A percentile compares a stretch with the other conserved stretches of the same genome.
Conservation (phyloP, 129 eudicot genomes). For the Chrysanthemum makinoi region DNA sequence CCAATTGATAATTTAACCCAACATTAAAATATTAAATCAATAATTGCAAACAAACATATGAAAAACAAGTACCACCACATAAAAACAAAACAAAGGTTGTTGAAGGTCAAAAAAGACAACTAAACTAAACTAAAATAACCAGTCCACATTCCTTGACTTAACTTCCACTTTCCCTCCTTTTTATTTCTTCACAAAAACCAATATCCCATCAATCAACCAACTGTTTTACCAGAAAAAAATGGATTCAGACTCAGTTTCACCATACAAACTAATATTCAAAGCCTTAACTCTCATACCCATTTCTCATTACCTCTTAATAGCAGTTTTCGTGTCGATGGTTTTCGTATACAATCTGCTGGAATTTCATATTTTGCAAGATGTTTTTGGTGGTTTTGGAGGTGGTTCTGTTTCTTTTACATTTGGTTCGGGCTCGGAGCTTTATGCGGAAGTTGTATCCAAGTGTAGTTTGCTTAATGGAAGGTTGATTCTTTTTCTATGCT, state of each 20-base stretch:
- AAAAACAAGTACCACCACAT: too few relatives aligned
- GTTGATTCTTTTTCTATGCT: conserved; percentile 27
- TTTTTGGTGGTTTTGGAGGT: conserved; percentile 66
- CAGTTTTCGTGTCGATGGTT: conserved; percentile 22
- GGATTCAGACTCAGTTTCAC: conserved; percentile 34
- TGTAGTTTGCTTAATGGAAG: conserved; percentile 81
- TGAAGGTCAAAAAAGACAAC: too few relatives aligned
- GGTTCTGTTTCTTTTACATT: conserved; percentile 53
- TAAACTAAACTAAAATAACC: too few relatives aligned
- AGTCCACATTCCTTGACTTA: too few relatives aligned
- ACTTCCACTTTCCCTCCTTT: too few relatives aligned
- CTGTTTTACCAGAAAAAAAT: conserved; percentile 9
- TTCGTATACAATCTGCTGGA: conserved; percentile 73
- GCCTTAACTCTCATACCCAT: conserved; percentile 60
- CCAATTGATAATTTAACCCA: too few relatives aligned
- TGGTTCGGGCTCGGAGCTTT: conserved; percentile 51
- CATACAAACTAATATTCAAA: conserved; percentile 48
- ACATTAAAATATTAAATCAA: too few relatives aligned
- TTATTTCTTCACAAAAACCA: too few relatives aligned
- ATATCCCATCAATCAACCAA: neutral
- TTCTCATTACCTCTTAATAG: conserved; percentile 55
- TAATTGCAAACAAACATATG: too few relatives aligned
- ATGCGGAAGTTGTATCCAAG: conserved; percentile 70
- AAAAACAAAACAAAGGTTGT: too few relatives aligned
- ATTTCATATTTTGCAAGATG: conserved; percentile 58